Percentiles rank a stretch among this genome's conserved stretches.
phyloP scores from a whole-genome alignment of 139 green algal species.

The Nannochloris sp. region DNA sequence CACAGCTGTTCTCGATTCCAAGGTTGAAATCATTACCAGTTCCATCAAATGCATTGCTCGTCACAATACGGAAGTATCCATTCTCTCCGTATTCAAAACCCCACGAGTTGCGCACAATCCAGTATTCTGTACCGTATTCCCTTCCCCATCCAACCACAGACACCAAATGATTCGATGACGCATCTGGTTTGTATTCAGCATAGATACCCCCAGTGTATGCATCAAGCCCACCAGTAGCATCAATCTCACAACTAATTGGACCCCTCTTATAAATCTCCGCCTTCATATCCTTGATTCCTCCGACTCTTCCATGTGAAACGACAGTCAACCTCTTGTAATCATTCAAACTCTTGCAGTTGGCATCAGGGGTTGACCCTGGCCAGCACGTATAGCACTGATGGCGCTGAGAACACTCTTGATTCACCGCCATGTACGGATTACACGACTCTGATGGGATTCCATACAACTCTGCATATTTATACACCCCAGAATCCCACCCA shows the following conservation, averaged over 20 bases:
- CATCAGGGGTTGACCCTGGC: constrained; percentile 7
- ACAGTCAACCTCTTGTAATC: constrained; percentile 41
- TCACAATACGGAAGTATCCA: constrained; percentile 67
- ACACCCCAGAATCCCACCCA: constrained; percentile 42
- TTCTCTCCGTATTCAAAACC: constrained; percentile 63
- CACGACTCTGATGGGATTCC: constrained; percentile 83
- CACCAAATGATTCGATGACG: constrained; percentile 75
- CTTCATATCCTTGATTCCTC: constrained; percentile 60
- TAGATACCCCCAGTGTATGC: constrained; percentile 48
- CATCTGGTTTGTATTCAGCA: constrained; percentile 23
- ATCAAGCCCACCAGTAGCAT: constrained; percentile 65
- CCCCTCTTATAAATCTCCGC: constrained; percentile 72
- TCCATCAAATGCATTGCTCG: constrained; percentile 39
- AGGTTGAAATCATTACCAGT: constrained; percentile 60
- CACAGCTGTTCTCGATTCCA: constrained; percentile 59
- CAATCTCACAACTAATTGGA: constrained; percentile 78
- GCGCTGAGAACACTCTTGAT: constrained; percentile 49
- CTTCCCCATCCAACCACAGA: constrained; percentile 76
- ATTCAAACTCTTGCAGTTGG: constrained; percentile 37
- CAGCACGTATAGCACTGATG: constrained; percentile 67
- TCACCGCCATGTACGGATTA: constrained; percentile 65
- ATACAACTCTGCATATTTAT: constrained; percentile 43
- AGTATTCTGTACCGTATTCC: constrained; percentile 60
- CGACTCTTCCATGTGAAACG: constrained; percentile 59
- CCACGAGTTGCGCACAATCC: constrained; percentile 57